A percentile compares a stretch with the other conserved stretches of the same genome.
phyloP scores from a whole-genome alignment of 2,329 filamentous ascomycete species.

The Arachnomyces sp. region DNA sequence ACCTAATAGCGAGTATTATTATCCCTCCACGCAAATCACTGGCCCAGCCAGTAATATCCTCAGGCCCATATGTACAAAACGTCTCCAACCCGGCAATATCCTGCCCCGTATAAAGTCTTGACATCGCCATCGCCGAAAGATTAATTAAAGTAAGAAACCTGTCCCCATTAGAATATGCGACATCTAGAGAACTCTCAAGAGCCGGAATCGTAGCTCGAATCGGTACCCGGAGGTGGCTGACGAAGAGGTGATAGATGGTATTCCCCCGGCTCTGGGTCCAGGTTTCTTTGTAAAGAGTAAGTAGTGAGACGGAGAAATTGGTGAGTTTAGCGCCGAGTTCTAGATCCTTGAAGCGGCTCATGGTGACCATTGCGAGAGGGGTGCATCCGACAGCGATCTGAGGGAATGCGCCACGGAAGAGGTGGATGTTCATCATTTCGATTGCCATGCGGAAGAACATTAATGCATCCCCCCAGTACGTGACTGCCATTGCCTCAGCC shows the following conservation, averaged over 20 bases:
- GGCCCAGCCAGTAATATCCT: slow-evolving; percentile 52
- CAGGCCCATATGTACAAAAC: slow-evolving; percentile 49
- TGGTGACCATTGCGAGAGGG: slow-evolving; percentile 49
- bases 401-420: slow-evolving; percentile 48
- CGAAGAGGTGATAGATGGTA: slow-evolving; percentile 51
- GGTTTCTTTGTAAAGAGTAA: slow-evolving; percentile 44
- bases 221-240: slow-evolving; percentile 53
- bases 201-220: slow-evolving; percentile 45
- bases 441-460: slow-evolving; percentile 54
- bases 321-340: slow-evolving; percentile 48
- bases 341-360: slow-evolving; percentile 52
- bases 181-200: slow-evolving; percentile 50
- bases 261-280: slow-evolving; percentile 51
- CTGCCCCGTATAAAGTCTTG: slow-evolving; percentile 49
- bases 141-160: slow-evolving; percentile 52
- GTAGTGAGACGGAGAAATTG: slow-evolving; percentile 45
- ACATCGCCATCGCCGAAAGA: slow-evolving; percentile 51
- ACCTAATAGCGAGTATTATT: slow-evolving; percentile 45
- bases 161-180: slow-evolving; percentile 51
- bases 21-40: slow-evolving; percentile 53
- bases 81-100: slow-evolving; percentile 52
- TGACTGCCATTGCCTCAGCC: slow-evolving; percentile 50
- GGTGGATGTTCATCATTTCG: slow-evolving; percentile 50
- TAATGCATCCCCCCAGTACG: slow-evolving; percentile 54
- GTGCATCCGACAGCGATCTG: slow-evolving; percentile 54